Base-by-base conservation (phyloP, 2,329 filamentous ascomycete genomes). In the Diaporthe batatas region DNA sequence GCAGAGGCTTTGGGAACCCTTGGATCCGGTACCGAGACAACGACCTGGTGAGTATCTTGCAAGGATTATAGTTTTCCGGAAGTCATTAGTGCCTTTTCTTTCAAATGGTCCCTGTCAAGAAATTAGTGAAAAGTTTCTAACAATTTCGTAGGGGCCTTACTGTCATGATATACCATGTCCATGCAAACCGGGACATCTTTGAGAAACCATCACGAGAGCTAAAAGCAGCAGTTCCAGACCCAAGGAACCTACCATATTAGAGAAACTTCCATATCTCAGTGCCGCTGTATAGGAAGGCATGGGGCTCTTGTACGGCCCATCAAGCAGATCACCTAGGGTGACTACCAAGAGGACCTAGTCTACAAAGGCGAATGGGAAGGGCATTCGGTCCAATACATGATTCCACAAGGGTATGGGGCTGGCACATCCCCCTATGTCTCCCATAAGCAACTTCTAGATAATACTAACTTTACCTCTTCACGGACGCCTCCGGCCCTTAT, bases 261-360 rank as follows among this genome's bases (percentile, higher is more conserved):
- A 79, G 74, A 71, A 73, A 44, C 59, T 76, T 8, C 77, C 77
- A 25, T 78, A 78, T 47, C 72, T 79, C 2, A 36, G 51, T 53
- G 76, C 70, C 1, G 75, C 77, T 2, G 62, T 79, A 1, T 68
- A 74, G 7, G 77, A 79, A 51, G 75, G 72, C 3, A 68, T 79
- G 18, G 73, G 78, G 0, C 69, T 79, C 11, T 73, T 75, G 14
- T 76, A 78, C 34, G 77, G 77, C 2, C 42, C 73, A 6, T 67
- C 75, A 0, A n/a, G 25, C 8, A 74, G 77, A 23, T 72, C 58
- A 6, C 36, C 76, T 6, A 75, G 77, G 2, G 62, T 76, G 18
- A 21, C 70, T 6, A 65, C 58, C 59, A 72, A 25, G 70, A 72
- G 21, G 70, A 68, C 2, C 70, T 72, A 14, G n/a, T 57, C 23